These are phyloP conservation scores for Hyaloscypha variabilis DNA, from an alignment of 495 filamentous ascomycete species.

Conservation along the genomic window DNA sequence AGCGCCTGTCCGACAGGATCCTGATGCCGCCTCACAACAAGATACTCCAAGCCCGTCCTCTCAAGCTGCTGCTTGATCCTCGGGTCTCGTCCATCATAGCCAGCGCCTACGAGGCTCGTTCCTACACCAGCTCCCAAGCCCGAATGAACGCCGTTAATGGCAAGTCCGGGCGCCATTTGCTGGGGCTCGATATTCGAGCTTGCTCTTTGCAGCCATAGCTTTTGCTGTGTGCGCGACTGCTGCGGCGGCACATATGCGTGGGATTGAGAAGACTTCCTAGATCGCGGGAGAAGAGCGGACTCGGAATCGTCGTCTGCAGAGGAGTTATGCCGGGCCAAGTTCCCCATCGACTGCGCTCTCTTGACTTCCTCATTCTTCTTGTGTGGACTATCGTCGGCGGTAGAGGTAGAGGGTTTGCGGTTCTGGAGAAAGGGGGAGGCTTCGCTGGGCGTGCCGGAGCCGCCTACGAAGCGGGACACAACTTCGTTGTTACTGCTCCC, in stretches of 20 bases:
- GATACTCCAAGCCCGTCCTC: conserved; percentile 64
- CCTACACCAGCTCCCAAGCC: conserved; percentile 30
- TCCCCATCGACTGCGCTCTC: conserved; percentile 41
- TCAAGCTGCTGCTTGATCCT: conserved; percentile 60
- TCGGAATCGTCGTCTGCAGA: conserved; percentile 42
- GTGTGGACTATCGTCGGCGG: neutral
- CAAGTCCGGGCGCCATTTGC: conserved; percentile 40
- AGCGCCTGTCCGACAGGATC: conserved; percentile 65
- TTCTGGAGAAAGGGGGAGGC: conserved; percentile 29
- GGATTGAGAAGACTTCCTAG: conserved; percentile 31
- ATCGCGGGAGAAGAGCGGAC: conserved; percentile 40
- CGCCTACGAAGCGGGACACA: conserved; percentile 54
- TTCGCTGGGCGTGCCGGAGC: conserved; percentile 37
- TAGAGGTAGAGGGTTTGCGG: neutral
- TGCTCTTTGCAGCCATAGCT: conserved; percentile 69
- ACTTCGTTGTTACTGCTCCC: conserved; percentile 50
- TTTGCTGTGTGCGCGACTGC: conserved; percentile 69
- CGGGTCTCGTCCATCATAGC: conserved; percentile 51
- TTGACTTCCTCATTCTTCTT: conserved; percentile 29
- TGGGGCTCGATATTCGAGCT: conserved; percentile 64
- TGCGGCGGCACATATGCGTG: conserved; percentile 46
- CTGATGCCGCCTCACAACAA: conserved; percentile 67
- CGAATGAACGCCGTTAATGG: conserved; percentile 39
- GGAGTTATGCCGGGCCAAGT: conserved; percentile 34
- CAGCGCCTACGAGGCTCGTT: conserved; percentile 39